A percentile compares a stretch with the other conserved stretches of the same genome.
Evolutionary conservation across 352 stramenopile genomes (phyloP).

Genomic region (Pythium phragmiticola): DNA sequence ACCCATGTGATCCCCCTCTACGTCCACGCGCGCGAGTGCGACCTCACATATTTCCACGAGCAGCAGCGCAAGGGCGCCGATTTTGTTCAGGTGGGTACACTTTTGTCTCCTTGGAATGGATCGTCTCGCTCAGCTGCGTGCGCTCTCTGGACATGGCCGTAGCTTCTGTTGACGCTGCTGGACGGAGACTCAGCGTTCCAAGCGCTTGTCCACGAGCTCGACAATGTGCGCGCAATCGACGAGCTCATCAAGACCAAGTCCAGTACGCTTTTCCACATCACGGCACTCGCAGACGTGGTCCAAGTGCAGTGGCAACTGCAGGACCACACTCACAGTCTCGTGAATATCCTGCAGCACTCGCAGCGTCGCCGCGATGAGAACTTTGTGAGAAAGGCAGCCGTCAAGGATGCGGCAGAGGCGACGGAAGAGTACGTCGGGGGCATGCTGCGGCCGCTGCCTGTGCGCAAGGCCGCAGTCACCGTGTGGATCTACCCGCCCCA

Average conservation of each 20-base stretch:
- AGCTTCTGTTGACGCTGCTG: conserved; percentile 34
- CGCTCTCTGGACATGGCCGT: neutral
- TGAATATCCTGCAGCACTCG: conserved; percentile 43
- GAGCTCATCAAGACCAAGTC: conserved; percentile 49
- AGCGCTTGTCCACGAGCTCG: conserved; percentile 46
- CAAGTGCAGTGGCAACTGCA: conserved; percentile 63
- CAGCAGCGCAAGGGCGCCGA: conserved; percentile 23
- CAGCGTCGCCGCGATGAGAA: conserved; percentile 25
- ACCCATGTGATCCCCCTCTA: conserved; percentile 56
- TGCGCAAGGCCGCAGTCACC: conserved; percentile 53
- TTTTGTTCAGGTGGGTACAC: conserved; percentile 40
- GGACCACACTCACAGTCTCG: conserved; percentile 47
- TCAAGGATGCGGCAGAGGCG: conserved; percentile 17
- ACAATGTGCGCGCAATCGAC: conserved; percentile 37
- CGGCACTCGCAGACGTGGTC: conserved; percentile 22
- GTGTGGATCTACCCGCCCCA: conserved; percentile 76
- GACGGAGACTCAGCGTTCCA: conserved; percentile 58
- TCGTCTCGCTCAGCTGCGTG: neutral
- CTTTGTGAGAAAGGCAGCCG: conserved; percentile 21
- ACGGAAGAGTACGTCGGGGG: conserved; percentile 30
- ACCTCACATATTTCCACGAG: conserved; percentile 57
- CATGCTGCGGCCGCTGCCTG: conserved; percentile 48
- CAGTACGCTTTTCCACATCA: conserved; percentile 25
- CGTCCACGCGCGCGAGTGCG: conserved; percentile 54
- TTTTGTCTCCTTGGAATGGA: neutral